Percentiles rank a stretch among this genome's conserved stretches.
phyloP scores from a whole-genome alignment of 2,329 filamentous ascomycete species.

The Colletotrichum sojae region DNA sequence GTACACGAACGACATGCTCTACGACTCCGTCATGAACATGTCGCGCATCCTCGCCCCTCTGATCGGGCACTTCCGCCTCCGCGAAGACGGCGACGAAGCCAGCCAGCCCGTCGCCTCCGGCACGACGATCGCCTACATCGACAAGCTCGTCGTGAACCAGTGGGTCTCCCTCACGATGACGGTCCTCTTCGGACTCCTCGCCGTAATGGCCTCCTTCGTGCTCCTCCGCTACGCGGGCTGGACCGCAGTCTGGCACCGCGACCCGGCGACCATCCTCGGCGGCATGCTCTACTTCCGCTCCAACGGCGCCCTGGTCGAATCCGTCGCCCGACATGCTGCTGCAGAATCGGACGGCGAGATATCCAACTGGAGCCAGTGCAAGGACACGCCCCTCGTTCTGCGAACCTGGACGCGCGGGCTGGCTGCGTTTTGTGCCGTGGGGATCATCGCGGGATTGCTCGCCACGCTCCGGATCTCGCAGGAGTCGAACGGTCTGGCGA shows the following conservation, averaged over 20 bases:
- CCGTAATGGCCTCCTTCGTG: not conserved
- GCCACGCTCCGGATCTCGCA: conserved; percentile 4
- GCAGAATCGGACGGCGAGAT: not conserved
- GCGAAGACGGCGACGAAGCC: not conserved
- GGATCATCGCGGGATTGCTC: not conserved
- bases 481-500: not conserved
- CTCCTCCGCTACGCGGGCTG: not conserved
- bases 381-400: not conserved
- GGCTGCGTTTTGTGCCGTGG: not conserved
- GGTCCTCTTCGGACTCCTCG: not conserved
- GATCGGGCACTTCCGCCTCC: not conserved
- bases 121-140: not conserved
- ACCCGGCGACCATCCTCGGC: not conserved
- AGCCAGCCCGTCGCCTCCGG: not conserved
- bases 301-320: not conserved
- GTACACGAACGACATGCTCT: not conserved
- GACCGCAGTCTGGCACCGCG: no score
- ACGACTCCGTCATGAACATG: not conserved
- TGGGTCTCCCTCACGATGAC: not conserved
- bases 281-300: not conserved
- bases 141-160: not conserved
- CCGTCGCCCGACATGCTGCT: not conserved
- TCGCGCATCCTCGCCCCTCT: not conserved
- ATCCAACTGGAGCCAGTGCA: not conserved
- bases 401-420: not conserved